These are phyloP conservation scores for Hsuehochloa calcarea DNA, from an alignment of 176 grass and related monocot species.

Conservation along the genomic window DNA sequence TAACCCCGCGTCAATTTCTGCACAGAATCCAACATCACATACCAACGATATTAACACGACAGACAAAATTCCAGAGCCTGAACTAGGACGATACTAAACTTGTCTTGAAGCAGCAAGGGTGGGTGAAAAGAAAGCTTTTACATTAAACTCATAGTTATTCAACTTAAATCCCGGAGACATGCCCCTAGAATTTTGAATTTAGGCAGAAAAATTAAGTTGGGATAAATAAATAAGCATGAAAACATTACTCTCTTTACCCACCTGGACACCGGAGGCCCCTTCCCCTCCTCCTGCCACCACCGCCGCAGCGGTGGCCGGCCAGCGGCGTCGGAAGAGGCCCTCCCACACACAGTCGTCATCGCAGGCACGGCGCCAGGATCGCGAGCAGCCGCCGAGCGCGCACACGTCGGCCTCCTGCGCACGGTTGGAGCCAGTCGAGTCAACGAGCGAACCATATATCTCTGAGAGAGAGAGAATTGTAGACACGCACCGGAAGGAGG, in stretches of 20 bases:
- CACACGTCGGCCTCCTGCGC: slow-evolving; percentile 64
- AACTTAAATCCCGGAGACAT: background rate
- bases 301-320: slow-evolving; percentile 26
- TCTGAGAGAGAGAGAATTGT: background rate
- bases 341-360: slow-evolving; percentile 60
- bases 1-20: background rate
- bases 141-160: background rate
- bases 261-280: slow-evolving; percentile 23
- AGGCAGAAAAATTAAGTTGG: background rate
- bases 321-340: slow-evolving; percentile 59
- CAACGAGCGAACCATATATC: background rate
- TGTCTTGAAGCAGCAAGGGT: background rate
- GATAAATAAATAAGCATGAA: background rate
- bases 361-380: slow-evolving; percentile 54
- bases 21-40: background rate
- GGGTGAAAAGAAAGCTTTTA: background rate
- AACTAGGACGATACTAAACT: background rate
- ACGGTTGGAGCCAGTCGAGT: slow-evolving; percentile 10
- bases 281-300: background rate
- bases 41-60: no score
- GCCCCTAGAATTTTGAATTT: background rate
- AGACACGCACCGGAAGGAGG: slow-evolving; percentile 42
- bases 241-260: background rate
- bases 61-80: no score
- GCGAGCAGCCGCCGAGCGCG: slow-evolving; percentile 55